Conservation (phyloP, 805 yeast species). For the Ogataea minuta region DNA sequence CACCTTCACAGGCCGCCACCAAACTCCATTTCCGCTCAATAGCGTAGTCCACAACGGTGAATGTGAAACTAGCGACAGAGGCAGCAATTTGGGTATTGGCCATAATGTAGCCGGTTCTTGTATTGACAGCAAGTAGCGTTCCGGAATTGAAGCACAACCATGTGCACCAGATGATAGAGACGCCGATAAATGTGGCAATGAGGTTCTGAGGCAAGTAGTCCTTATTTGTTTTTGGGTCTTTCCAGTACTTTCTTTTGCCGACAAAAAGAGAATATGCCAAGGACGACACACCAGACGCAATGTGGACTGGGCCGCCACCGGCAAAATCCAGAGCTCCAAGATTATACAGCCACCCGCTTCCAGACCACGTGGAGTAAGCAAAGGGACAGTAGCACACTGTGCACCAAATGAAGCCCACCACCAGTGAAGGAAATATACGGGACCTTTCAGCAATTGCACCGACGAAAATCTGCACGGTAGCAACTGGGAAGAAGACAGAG, state of each 20-base stretch:
- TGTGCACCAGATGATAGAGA: slow-evolving; percentile 46
- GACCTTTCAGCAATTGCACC: slow-evolving; percentile 47
- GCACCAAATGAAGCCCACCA: slow-evolving; percentile 41
- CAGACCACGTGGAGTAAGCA: slow-evolving; percentile 48
- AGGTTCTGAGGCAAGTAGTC: slow-evolving; percentile 37
- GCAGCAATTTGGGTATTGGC: slow-evolving; percentile 53
- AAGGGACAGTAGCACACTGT: slow-evolving; percentile 45
- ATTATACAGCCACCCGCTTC: slow-evolving; percentile 43
- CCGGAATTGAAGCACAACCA: slow-evolving; percentile 51
- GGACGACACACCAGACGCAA: slow-evolving; percentile 43
- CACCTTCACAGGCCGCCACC: slow-evolving; percentile 45
- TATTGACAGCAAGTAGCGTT: slow-evolving; percentile 39
- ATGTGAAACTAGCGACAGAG: slow-evolving; percentile 44
- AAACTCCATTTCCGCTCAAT: slow-evolving; percentile 40
- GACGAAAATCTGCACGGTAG: slow-evolving; percentile 47
- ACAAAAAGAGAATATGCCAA: slow-evolving; percentile 41
- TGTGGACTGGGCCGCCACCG: slow-evolving; percentile 51
- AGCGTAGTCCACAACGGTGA: slow-evolving; percentile 42
- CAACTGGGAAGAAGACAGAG: slow-evolving; percentile 46
- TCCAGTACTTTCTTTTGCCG: slow-evolving; percentile 40
- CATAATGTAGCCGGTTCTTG: slow-evolving; percentile 46
- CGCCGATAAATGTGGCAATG: slow-evolving; percentile 41
- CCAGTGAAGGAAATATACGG: slow-evolving; percentile 39
- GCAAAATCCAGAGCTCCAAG: slow-evolving; percentile 48
- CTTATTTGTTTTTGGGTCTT: slow-evolving; percentile 29